Conservation (phyloP, 495 filamentous ascomycete genomes). For the Neurospora sp. region DNA sequence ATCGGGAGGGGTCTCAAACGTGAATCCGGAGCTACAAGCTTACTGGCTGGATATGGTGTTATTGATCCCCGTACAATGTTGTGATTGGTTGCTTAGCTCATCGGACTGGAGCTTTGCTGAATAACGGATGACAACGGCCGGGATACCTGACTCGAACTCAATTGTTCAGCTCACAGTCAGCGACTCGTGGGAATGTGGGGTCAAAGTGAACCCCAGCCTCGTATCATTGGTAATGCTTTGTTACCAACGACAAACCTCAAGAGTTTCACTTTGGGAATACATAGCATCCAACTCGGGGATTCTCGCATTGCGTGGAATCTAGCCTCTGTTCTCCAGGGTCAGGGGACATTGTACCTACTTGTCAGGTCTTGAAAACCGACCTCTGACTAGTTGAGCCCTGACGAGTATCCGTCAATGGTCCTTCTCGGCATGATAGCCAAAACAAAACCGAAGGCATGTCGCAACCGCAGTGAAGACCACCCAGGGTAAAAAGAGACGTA, state of each 20-base stretch:
- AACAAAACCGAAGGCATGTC: background rate
- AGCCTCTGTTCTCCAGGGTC: background rate
- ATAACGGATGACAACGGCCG: slow-evolving; percentile 1
- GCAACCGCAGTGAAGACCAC: background rate
- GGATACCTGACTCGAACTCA: background rate
- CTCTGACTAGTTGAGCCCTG: no score
- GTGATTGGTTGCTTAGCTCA: background rate
- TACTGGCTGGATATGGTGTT: background rate
- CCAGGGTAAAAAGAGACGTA: background rate
- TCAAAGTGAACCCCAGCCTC: background rate
- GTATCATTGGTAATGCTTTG: background rate
- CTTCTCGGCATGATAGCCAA: background rate
- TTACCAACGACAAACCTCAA: background rate
- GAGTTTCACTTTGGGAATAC: background rate
- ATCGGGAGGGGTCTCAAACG: background rate
- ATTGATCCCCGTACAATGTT: background rate
- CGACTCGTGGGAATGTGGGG: background rate
- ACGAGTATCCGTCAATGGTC: background rate
- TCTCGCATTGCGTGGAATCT: background rate
- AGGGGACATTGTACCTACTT: background rate
- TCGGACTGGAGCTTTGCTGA: background rate
- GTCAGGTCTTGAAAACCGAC: background rate
- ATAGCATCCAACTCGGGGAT: background rate
- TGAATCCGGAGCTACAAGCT: background rate
- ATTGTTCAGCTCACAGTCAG: background rate